These are phyloP conservation scores for Trichoderma virens DNA, from an alignment of 495 filamentous ascomycete species.

Conservation along the genomic window DNA sequence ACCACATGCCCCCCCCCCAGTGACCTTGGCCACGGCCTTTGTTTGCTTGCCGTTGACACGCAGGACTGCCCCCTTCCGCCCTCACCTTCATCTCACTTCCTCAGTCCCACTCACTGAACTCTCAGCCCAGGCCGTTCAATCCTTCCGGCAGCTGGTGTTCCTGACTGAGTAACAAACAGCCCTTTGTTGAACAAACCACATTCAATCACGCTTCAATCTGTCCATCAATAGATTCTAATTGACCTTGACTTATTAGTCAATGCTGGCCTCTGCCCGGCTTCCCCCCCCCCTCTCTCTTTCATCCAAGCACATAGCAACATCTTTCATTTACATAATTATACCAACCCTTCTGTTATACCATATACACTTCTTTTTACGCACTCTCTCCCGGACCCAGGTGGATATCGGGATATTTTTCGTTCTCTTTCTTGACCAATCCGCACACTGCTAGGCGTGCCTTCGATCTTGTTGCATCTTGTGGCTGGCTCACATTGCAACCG, in stretches of 20 bases:
- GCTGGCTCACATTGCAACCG: neutral
- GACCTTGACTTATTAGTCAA: neutral
- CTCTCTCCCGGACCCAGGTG: neutral
- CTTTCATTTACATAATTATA: neutral
- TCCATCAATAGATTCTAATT: neutral
- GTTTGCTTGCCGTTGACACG: neutral
- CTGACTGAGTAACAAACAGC: neutral
- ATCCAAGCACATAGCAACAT: no score
- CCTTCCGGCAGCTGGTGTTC: neutral
- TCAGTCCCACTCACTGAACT: neutral
- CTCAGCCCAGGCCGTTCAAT: neutral
- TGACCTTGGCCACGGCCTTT: neutral
- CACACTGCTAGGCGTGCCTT: conserved; percentile 7
- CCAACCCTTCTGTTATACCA: neutral
- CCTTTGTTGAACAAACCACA: neutral
- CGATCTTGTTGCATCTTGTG: conserved; percentile 2
- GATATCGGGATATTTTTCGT: neutral
- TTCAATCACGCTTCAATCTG: neutral
- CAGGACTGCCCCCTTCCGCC: neutral
- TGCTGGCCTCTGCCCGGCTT: no score
- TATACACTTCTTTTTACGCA: neutral
- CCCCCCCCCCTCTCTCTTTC: no score
- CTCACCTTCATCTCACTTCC: neutral
- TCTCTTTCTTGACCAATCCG: neutral
- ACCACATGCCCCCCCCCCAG: neutral